Evolutionary conservation across 1,284 basidiomycete species (phyloP), one percentile per base, ranked within the genome.

Genomic region (Waitea zeae): DNA sequence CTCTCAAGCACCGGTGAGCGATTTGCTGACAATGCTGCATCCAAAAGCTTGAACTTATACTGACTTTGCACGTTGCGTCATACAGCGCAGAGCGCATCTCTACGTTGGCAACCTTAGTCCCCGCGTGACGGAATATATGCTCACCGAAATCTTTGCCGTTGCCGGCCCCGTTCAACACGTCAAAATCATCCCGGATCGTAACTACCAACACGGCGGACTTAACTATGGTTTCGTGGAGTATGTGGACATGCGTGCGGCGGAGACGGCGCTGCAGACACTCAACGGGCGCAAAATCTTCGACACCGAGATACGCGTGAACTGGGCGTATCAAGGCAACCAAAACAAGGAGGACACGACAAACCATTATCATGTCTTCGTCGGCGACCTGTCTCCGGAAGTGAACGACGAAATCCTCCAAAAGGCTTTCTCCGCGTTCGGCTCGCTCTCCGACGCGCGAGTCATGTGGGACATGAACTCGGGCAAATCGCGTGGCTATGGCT

Each of bases 391-490:
- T 45, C 90, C 93, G 9, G 93, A 98, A 53, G 90, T 99, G 50
- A 96, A 89, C 54, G 93, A 99, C 52, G 86, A 90, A n/a, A 82
- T 93, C 36, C 75, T 99, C 37, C 81, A 64, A 35, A 92, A 96
- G 59, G 92, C 93, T 12, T 99, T 99, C 62, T 76, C 73, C 45
- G 84, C 87, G 27, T 97, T 97, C 53, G 87, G 89, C 24, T 86
- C 81, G 38, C 67, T 99, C 56, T 90, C 84, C 39, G 93, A 99
- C 55, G 93, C 92, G 33, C 75, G 93, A 32, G 92, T 98, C 45
- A 99, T 99, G 92, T 97, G 93, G 89, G 93, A 98, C 56, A 92
- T 95, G 86, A 93, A 92, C 62, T 95, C 89, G 38, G 92, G 93
- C 44, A 96, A 96, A 63, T 93, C 86, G 51, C 77, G 86, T 47